These are phyloP conservation scores for Rhododendron griersonianum DNA, from an alignment of 148 eudicot genomes.

Conservation along the genomic window DNA sequence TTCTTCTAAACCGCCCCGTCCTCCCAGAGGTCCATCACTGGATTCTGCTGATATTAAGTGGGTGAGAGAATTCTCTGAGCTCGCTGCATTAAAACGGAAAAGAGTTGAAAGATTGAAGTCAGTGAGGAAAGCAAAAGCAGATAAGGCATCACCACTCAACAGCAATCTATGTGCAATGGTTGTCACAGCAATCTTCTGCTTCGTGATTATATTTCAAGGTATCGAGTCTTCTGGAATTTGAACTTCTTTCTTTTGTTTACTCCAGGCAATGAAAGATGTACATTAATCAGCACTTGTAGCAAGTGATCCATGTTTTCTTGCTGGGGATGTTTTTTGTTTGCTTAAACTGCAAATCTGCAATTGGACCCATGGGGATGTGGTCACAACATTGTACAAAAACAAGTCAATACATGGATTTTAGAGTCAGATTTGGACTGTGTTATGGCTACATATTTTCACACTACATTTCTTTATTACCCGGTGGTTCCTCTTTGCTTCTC, in stretches of 20 bases:
- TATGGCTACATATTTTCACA: too few relatives aligned
- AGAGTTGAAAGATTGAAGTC: conserved; percentile 30
- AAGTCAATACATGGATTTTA: background rate
- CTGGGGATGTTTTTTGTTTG: background rate
- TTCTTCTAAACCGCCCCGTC: conserved; percentile 42
- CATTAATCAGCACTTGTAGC: background rate
- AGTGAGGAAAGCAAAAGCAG: conserved; percentile 27
- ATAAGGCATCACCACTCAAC: conserved; percentile 20
- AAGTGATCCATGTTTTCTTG: background rate
- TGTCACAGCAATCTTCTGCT: conserved; percentile 34
- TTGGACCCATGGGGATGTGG: background rate
- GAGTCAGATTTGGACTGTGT: too few relatives aligned
- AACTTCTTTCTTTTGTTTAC: background rate
- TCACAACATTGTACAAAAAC: background rate
- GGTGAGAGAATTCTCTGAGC: conserved; percentile 39
- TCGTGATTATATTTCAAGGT: conserved; percentile 48
- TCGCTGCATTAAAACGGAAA: conserved; percentile 32
- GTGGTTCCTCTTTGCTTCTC: too few relatives aligned
- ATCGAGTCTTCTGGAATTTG: background rate
- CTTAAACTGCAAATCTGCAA: background rate
- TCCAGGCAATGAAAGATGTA: background rate
- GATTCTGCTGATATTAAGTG: conserved; percentile 40
- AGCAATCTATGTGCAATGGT: conserved; percentile 29
- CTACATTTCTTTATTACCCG: too few relatives aligned
- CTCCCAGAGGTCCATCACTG: conserved; percentile 36